Percentiles rank a stretch among this genome's conserved stretches.
Conservation (phyloP, 805 yeast genomes). For the Ogataea wickerhamii region DNA sequence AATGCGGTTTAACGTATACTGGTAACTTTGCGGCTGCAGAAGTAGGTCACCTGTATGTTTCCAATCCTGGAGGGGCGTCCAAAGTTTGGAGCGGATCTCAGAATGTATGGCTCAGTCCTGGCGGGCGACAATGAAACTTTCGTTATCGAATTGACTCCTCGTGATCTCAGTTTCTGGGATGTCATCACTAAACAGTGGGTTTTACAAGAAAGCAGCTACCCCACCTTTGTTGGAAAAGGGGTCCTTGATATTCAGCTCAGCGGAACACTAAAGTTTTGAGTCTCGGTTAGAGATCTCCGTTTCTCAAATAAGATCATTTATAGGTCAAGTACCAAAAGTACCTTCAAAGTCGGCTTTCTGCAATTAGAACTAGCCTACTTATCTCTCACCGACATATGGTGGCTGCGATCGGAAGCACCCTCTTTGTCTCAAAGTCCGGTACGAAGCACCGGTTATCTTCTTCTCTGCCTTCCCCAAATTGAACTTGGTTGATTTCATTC, state of each 20-base stretch:
- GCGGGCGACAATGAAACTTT: conserved; percentile 28
- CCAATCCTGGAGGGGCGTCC: conserved; percentile 41
- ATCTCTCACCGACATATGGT: no score
- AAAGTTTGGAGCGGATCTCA: conserved; percentile 41
- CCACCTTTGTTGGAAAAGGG: conserved; percentile 33
- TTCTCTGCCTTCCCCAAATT: no score
- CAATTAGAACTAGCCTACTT: no score
- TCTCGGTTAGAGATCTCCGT: no score
- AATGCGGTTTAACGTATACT: conserved; percentile 55
- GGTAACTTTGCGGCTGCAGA: conserved; percentile 39
- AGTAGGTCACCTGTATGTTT: conserved; percentile 43
- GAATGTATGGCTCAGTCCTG: conserved; percentile 35
- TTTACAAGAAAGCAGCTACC: conserved; percentile 42
- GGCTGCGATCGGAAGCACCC: no score
- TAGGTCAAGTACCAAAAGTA: no score
- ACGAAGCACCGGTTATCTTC: no score
- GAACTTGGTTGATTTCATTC: no score
- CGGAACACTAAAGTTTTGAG: no score
- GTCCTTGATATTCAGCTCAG: conserved; percentile 15
- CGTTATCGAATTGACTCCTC: conserved; percentile 36
- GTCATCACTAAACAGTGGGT: conserved; percentile 42
- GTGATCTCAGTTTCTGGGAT: conserved; percentile 45
- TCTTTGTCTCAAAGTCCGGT: no score
- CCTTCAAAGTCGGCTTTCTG: no score
- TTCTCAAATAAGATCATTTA: no score